Base-by-base conservation (phyloP, 768 basidiomycete species). In the Kwoniella heveanensis region DNA sequence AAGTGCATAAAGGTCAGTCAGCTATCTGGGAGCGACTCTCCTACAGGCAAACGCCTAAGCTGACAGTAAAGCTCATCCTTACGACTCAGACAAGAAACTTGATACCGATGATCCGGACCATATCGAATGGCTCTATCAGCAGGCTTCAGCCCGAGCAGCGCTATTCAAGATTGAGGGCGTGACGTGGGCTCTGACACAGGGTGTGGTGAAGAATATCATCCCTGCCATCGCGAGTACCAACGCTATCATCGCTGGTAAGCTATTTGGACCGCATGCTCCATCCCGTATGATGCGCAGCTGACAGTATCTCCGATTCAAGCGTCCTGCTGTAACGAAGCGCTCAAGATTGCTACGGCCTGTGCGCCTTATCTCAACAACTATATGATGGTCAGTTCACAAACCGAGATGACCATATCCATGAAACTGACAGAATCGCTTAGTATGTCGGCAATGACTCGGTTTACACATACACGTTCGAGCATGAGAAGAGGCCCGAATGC, bases 141-240 rank as follows among this genome's bases (percentile, higher is more conserved):
- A 87, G 13, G 96, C 96, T 13, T 83, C 85, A 24, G 84, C 85
- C 21, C 89, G 96, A 55, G 96, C 96, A 3, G 85, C 88, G 65
- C 90, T 94, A 75, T 97, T 94, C 84, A 93, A 91, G 67, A 98
- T 99, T 58, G 92, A 97, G 77, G 96, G 96, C 49, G 94, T 99
- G 19, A 97, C 96, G 9, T 99, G 95, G 92, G 88, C 90, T 1
- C 82, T 94, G 37, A 98, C 96, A 0, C 96, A 99, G 79, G 96
- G 96, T 47, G 96, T 99, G 56, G 96, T 99, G 50, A 99, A 99
- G 85, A 96, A 96, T 73, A 96, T 99, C 81, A 98, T 99, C 67
- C 95, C 96, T 22, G 95, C 96, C 48, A 98, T 99, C 69, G 96
- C 96, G 1, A 94, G 91, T 0, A 99, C 96, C 17, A 99, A 99